Evolutionary conservation across 306 rosid species (phyloP).

Genomic region (Gastrolobium villosum): DNA sequence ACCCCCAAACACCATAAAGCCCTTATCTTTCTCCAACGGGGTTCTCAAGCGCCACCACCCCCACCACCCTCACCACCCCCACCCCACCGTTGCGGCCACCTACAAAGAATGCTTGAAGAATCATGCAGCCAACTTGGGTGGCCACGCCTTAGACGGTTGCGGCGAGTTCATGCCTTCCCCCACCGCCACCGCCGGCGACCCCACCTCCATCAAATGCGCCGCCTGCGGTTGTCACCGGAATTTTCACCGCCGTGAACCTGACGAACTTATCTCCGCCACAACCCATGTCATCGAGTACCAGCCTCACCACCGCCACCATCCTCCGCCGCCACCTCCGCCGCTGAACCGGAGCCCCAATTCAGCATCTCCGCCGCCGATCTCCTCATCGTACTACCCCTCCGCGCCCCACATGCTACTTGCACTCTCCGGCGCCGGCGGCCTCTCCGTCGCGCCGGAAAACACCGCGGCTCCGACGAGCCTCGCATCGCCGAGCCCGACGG

Average conservation of each 20-base stretch:
- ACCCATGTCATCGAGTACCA: constrained; percentile 80
- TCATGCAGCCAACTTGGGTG: constrained; percentile 89
- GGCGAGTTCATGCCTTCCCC: constrained; percentile 98
- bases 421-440: constrained; percentile 69
- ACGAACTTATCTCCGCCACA: constrained; percentile 60
- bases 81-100: constrained; percentile 48
- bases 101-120: constrained; percentile 91
- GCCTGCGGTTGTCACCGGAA: constrained; percentile 99
- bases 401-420: constrained; percentile 96
- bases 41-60: constrained; percentile 80
- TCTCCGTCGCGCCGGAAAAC: constrained; percentile 58
- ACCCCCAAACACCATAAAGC: constrained; percentile 50
- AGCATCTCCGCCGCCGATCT: constrained; percentile 97
- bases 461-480: constrained; percentile 40
- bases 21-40: constrained; percentile 77
- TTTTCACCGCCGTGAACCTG: constrained; percentile 96
- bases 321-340: constrained; percentile 62
- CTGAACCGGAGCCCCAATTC: constrained; percentile 76
- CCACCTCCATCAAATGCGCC: constrained; percentile 87
- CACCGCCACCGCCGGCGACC: constrained; percentile 66
- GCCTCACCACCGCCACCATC: constrained; percentile 86
- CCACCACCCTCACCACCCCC: constrained; percentile 36
- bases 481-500: neutral
- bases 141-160: constrained; percentile 93
- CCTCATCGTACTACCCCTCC: constrained; percentile 89